phyloP scores from a whole-genome alignment of 192 early-diverging fungal species.

The Dimargaris cristalligena region DNA sequence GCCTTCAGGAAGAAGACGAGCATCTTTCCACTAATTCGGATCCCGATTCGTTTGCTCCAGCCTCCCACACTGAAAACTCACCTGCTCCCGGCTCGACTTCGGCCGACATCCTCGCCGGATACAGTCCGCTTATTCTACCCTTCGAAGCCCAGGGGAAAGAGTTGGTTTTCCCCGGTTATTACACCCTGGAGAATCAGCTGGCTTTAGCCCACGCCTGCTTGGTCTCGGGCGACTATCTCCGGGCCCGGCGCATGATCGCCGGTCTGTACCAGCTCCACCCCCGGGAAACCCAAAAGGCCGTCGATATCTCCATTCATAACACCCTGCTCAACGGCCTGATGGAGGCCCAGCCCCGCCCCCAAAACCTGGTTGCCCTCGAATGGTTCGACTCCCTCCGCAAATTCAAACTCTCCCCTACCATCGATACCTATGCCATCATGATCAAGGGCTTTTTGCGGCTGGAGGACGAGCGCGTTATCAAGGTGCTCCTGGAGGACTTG shows the following conservation, averaged over 20 bases:
- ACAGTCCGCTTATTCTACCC: constrained; percentile 2
- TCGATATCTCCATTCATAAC: constrained; percentile 60
- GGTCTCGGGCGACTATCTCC: constrained; percentile 45
- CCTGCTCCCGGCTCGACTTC: too few relatives aligned
- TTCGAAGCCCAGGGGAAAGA: not conserved
- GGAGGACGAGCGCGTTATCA: constrained; percentile 17
- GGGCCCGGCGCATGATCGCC: constrained; percentile 54
- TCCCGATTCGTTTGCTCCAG: too few relatives aligned
- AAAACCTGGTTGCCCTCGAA: constrained; percentile 34
- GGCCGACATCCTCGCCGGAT: too few relatives aligned
- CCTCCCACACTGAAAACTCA: too few relatives aligned
- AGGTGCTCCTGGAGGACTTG: constrained; percentile 12
- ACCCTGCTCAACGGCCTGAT: constrained; percentile 62
- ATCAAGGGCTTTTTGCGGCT: constrained; percentile 42
- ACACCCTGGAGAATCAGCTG: constrained; percentile 49
- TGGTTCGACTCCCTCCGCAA: constrained; percentile 55
- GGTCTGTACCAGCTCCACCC: constrained; percentile 44
- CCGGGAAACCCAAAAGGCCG: constrained; percentile 47
- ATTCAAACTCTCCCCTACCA: constrained; percentile 39
- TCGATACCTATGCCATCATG: constrained; percentile 59
- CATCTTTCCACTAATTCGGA: too few relatives aligned
- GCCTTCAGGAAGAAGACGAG: too few relatives aligned
- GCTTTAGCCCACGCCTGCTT: constrained; percentile 63
- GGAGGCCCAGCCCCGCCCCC: constrained; percentile 27
- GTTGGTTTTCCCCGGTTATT: constrained; percentile 1